Base-by-base conservation (phyloP, 371 early-diverging fungal genomes). In the Apophysomyces variabilis region DNA sequence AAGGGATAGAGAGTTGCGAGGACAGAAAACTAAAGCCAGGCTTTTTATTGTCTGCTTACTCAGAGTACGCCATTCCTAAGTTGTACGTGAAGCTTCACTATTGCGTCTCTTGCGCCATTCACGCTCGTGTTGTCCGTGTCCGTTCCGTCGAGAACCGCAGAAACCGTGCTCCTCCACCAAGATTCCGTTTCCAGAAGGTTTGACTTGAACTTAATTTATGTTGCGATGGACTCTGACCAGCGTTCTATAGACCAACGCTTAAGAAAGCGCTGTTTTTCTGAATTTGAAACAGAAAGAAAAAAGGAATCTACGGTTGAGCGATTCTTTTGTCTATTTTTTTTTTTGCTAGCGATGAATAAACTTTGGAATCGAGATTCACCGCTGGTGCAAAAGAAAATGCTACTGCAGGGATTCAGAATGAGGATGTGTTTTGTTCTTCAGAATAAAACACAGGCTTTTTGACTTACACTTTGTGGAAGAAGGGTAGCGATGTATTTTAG, bases 51-150 rank as follows among this genome's bases (percentile, higher is more conserved):
- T 9, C 12, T 37, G n/a, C 18, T 18, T 26, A 26, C 32, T 26
- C 32, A 85, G 92, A 93, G 79, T 97, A 95, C 86, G 95, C 94
- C 68, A 89, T 99, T 66, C 99, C 99, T 84, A 99, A 97, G 88
- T 89, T 97, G 76, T 98, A 96, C 92, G 88, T 96, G 87, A 99
- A 99, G 90, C 87, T 91, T 68, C 95, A 95, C 79, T 95, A 97
- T 92, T 99, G 99, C 84, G 85, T 99, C 72, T 95, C 96, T 45
- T 99, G 99, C 89, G 99, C 99, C 64, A 97, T 99, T 75, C 99
- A 99, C 92, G 84, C 92, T 70, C 92, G 94, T 80, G 90, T 97
- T 66, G 99, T 99, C 71, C 95, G 98, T 88, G 97, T 97, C 50
- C 94, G 99, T 77, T 95, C 96, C 73, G 83, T 85, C 68, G 88